Conservation (phyloP, 495 filamentous ascomycete species). For the Pseudomonodictys pantanalensis region DNA sequence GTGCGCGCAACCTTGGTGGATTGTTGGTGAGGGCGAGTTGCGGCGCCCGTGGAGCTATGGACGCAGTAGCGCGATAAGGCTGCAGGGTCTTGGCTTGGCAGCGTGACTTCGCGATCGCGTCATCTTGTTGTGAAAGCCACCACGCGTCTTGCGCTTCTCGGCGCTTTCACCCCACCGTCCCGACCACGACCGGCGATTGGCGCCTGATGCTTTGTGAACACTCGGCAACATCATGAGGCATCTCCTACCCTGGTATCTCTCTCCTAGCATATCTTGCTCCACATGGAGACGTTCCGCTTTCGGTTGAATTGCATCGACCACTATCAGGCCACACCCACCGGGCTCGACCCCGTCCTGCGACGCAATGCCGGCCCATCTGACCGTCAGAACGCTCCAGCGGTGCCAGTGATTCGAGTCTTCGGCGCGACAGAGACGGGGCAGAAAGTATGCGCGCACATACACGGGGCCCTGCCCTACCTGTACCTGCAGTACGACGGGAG, state of each 20-base stretch:
- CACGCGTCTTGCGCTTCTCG: constrained; percentile 10
- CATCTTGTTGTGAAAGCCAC: neutral
- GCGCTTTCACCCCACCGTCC: neutral
- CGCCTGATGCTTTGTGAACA: neutral
- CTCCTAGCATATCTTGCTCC: constrained; percentile 8
- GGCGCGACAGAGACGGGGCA: constrained; percentile 93
- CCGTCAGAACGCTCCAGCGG: constrained; percentile 58
- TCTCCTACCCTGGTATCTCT: constrained; percentile 5
- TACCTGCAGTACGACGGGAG: constrained; percentile 82
- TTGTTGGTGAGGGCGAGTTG: neutral
- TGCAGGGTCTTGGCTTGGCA: constrained; percentile 13
- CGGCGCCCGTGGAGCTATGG: neutral
- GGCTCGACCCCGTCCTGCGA: constrained; percentile 77
- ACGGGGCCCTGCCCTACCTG: constrained; percentile 92
- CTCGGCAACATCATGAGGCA: constrained; percentile 18
- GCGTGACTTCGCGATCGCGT: constrained; percentile 23
- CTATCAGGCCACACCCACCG: constrained; percentile 74
- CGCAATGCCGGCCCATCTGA: constrained; percentile 51
- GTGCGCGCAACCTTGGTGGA: neutral
- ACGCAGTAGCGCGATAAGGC: constrained; percentile 21
- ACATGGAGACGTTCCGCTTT: constrained; percentile 61
- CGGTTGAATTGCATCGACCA: constrained; percentile 93
- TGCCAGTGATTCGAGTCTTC: constrained; percentile 89
- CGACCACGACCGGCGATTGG: neutral
- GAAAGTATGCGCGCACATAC: constrained; percentile 93